Conservation (phyloP, 2,329 filamentous ascomycete species). For the Aspergillus phoenicis region DNA sequence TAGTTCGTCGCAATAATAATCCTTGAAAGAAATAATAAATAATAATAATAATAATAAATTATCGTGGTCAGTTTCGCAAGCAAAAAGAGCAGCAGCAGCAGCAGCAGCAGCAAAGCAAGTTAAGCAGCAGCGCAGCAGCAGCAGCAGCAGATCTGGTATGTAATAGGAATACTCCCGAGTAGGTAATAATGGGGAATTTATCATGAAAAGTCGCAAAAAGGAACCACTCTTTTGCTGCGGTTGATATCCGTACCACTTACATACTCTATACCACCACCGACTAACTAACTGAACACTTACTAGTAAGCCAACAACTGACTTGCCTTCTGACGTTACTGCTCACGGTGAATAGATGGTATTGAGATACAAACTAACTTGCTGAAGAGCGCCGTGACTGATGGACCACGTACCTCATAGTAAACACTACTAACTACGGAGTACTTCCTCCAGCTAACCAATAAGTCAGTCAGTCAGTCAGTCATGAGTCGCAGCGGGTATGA, state of each 20-base stretch:
- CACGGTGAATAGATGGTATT: too few relatives aligned
- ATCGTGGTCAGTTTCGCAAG: conserved; percentile 4
- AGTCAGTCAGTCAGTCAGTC: neutral
- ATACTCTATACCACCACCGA: too few relatives aligned
- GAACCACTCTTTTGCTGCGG: neutral
- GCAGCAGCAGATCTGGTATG: neutral
- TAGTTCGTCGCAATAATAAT: conserved; percentile 12
- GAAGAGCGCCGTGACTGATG: too few relatives aligned
- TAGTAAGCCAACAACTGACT: too few relatives aligned
- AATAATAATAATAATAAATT: conserved; percentile 3
- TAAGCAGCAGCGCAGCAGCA: neutral
- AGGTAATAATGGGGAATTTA: conserved; percentile 2
- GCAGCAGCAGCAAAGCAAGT: neutral
- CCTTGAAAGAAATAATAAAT: conserved; percentile 1
- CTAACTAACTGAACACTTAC: too few relatives aligned
- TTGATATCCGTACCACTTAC: too few relatives aligned
- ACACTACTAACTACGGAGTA: too few relatives aligned
- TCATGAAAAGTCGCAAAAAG: neutral
- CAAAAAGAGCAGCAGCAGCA: neutral
- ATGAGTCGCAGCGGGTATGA: neutral
- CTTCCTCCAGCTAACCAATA: too few relatives aligned
- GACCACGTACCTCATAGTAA: too few relatives aligned
- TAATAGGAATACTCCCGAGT: neutral
- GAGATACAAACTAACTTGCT: too few relatives aligned
- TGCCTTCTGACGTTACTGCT: too few relatives aligned